These are phyloP conservation scores for Sporobolus alterniflorus DNA, from an alignment of 202 grass and related monocot genomes.

Conservation along the genomic window DNA sequence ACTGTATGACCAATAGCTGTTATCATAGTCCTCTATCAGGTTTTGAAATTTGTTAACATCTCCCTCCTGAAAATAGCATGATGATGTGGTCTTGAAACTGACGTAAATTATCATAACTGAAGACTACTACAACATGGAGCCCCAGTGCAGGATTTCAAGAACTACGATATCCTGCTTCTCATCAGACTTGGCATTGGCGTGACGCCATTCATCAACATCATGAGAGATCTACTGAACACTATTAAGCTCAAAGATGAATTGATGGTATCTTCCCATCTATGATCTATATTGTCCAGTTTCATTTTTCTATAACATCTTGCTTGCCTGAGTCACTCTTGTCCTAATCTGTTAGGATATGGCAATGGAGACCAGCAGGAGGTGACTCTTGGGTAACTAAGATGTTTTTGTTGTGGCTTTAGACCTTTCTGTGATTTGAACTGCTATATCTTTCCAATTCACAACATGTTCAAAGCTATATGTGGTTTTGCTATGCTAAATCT, in stretches of 20 bases:
- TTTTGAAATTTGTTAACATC: conserved; percentile 47
- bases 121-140: conserved; percentile 42
- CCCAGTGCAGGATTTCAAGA: conserved; percentile 88
- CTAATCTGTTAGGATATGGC: conserved; percentile 67
- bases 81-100: neutral
- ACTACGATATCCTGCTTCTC: conserved; percentile 90
- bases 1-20: conserved; percentile 76
- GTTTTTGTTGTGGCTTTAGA: conserved; percentile 3
- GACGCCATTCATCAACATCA: conserved; percentile 94
- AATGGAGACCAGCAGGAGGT: conserved; percentile 79
- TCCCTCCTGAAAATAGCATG: conserved; percentile 50
- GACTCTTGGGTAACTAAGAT: neutral
- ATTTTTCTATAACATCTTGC: neutral
- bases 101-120: conserved; percentile 1
- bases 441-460: neutral
- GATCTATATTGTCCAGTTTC: neutral
- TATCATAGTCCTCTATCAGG: conserved; percentile 45
- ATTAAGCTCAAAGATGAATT: conserved; percentile 92
- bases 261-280: conserved; percentile 57
- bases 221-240: conserved; percentile 93
- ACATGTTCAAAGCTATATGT: neutral
- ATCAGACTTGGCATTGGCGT: conserved; percentile 90
- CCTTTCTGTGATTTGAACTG: neutral
- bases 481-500: no score
- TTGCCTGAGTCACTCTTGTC: neutral